phyloP scores from a whole-genome alignment of 805 yeast species.

The Ogataea pignaliae region DNA sequence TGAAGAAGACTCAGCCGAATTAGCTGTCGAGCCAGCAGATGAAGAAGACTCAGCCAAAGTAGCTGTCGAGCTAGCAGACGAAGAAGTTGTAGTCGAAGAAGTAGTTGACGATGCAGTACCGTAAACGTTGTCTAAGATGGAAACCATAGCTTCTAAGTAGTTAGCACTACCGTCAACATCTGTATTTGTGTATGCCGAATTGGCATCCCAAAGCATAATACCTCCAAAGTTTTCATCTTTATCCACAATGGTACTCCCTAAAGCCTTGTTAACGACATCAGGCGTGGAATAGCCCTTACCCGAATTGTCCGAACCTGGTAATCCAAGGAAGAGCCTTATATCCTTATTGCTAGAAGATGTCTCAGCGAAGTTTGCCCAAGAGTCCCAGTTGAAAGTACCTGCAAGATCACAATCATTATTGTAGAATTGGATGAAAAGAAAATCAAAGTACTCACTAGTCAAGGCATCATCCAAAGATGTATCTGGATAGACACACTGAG shows the following conservation, averaged over 20 bases:
- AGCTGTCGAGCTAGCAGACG: neutral
- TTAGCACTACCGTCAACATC: neutral
- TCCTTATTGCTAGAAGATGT: neutral
- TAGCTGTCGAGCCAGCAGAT: no score
- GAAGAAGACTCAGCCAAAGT: no score
- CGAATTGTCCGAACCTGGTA: neutral
- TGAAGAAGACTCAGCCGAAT: no score
- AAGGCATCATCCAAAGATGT: neutral
- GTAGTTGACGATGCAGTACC: slow-evolving; percentile 1
- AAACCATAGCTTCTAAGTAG: neutral
- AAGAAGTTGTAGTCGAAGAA: neutral
- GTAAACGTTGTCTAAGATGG: neutral
- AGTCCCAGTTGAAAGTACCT: neutral
- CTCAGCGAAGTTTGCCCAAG: neutral
- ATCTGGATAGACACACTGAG: neutral
- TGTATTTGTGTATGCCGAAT: neutral
- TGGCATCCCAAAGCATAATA: neutral
- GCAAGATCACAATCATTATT: neutral
- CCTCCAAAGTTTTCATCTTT: neutral
- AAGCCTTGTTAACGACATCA: neutral
- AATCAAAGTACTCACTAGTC: neutral
- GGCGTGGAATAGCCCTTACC: neutral
- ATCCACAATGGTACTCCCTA: neutral
- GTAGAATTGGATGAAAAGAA: neutral
- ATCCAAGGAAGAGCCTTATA: neutral